A percentile compares a stretch with the other conserved stretches of the same genome.
Evolutionary conservation across 345 rosid species (phyloP).

Genomic region (Eucalyptus dawsonii): DNA sequence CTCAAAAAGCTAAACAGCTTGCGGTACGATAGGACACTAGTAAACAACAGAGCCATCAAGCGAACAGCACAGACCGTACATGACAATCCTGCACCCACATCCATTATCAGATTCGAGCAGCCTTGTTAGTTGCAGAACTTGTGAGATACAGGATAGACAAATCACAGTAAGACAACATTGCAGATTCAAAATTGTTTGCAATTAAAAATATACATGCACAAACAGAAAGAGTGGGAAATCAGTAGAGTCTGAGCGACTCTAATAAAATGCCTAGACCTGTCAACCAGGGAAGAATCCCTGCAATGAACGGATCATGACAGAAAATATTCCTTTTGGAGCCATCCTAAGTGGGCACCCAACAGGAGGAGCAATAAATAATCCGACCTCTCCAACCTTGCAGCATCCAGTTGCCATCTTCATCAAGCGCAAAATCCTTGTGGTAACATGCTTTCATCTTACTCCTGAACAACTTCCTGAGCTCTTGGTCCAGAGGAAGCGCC

Average conservation of each 20-base stretch:
- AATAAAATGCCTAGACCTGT: neutral
- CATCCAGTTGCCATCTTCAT: constrained; percentile 55
- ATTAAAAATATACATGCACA: too few species aligned
- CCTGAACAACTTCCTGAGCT: constrained; percentile 14
- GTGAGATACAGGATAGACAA: neutral
- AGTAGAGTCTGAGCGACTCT: neutral
- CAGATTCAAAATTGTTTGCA: neutral
- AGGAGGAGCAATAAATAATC: constrained; percentile 37
- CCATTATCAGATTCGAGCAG: neutral
- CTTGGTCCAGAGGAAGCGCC: constrained; percentile 31
- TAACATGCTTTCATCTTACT: constrained; percentile 30
- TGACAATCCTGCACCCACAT: neutral
- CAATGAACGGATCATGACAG: neutral
- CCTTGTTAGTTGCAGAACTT: neutral
- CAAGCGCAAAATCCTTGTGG: constrained; percentile 62
- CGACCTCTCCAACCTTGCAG: constrained; percentile 91
- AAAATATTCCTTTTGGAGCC: neutral
- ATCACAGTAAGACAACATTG: neutral
- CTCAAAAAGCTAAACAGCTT: neutral
- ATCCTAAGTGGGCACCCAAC: constrained; percentile 43
- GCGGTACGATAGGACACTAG: neutral
- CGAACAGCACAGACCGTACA: neutral
- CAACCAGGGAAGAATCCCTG: neutral
- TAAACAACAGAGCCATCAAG: neutral
- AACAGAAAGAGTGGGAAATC: neutral